Evolutionary conservation across 2,329 filamentous ascomycete species (phyloP).

Genomic region (Aspergillus tamarii): DNA sequence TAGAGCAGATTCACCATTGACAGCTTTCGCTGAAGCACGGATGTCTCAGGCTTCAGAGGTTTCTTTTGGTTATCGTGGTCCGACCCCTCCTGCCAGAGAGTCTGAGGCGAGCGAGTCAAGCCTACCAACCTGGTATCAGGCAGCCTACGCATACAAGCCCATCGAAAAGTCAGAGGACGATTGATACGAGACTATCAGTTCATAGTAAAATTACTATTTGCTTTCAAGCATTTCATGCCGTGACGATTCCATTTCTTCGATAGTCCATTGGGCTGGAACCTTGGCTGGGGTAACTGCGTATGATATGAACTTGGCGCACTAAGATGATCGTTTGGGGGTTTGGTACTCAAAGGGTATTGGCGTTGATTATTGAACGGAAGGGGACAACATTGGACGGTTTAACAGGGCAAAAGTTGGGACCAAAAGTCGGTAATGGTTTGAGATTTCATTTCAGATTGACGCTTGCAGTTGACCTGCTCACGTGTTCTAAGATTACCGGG

Average conservation of each 20-base stretch:
- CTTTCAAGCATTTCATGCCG: not conserved
- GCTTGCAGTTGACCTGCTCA: slow-evolving; percentile 3
- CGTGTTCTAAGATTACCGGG: not conserved
- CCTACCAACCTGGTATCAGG: not conserved
- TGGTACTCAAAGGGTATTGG: not conserved
- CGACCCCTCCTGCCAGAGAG: slow-evolving; percentile 2
- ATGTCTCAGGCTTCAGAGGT: not conserved
- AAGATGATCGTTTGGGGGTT: not conserved
- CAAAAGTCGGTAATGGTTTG: not conserved
- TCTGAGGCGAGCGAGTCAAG: not conserved
- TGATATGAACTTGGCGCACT: not conserved
- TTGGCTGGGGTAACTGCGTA: not conserved
- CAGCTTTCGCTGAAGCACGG: not conserved
- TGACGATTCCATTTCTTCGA: not conserved
- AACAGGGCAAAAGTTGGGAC: not conserved
- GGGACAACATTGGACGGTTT: not conserved
- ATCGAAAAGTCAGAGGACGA: not conserved
- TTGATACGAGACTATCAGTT: not conserved
- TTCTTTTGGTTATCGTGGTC: not conserved
- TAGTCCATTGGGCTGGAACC: not conserved
- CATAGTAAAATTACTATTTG: not conserved
- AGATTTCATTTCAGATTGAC: not conserved
- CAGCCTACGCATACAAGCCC: not conserved
- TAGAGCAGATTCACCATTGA: not conserved
- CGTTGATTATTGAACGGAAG: not conserved